Evolutionary conservation across 257 asterid genomes (phyloP).

Genomic region (Salvia hispanica): DNA sequence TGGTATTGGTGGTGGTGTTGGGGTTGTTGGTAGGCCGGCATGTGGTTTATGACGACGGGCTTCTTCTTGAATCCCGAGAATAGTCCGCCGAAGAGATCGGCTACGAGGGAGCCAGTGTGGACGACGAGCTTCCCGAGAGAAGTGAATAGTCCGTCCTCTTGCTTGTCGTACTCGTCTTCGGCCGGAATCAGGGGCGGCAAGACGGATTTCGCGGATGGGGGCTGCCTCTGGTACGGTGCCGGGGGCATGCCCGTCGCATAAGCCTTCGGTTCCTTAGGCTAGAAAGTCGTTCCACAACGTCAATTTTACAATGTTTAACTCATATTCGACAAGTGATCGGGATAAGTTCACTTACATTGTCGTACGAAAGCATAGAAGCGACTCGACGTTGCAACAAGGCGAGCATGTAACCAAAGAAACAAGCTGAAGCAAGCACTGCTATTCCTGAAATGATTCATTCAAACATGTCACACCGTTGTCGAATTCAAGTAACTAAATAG

Average conservation of each 20-base stretch:
- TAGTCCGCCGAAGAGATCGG: slow-evolving; percentile 66
- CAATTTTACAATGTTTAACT: neutral
- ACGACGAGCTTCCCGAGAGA: slow-evolving; percentile 62
- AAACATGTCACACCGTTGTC: neutral
- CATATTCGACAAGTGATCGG: neutral
- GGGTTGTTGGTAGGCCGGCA: slow-evolving; percentile 40
- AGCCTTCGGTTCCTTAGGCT: slow-evolving; percentile 52
- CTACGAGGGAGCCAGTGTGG: slow-evolving; percentile 60
- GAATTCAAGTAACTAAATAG: neutral
- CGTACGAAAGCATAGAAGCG: slow-evolving; percentile 47
- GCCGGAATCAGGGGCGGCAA: slow-evolving; percentile 76
- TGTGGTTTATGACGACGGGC: slow-evolving; percentile 47
- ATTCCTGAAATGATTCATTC: slow-evolving; percentile 51
- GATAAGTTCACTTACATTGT: slow-evolving; percentile 47
- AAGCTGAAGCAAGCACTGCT: slow-evolving; percentile 79
- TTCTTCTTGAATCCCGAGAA: slow-evolving; percentile 57
- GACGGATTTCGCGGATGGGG: slow-evolving; percentile 48
- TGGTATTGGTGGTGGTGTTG: slow-evolving; percentile 38
- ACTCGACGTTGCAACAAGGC: slow-evolving; percentile 79
- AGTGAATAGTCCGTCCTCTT: slow-evolving; percentile 63
- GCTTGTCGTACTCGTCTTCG: slow-evolving; percentile 64
- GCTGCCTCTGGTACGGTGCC: slow-evolving; percentile 61
- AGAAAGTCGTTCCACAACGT: neutral
- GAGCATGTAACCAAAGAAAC: slow-evolving; percentile 84
- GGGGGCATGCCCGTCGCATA: slow-evolving; percentile 50